These are phyloP conservation scores for Cordia subcordata DNA, from an alignment of 257 asterid genomes.

Conservation along the genomic window DNA sequence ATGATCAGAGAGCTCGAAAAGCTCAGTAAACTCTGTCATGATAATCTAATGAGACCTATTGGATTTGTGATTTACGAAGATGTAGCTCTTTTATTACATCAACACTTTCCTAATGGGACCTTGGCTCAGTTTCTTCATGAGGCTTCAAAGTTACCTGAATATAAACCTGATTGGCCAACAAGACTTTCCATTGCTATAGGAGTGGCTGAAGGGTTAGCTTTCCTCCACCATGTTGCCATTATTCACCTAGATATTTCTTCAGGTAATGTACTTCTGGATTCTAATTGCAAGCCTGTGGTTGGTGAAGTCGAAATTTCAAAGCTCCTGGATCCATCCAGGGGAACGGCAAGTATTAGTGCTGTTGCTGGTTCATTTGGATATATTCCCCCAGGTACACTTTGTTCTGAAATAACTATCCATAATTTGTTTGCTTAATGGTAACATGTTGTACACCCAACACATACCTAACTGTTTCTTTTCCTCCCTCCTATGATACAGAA, in stretches of 20 bases:
- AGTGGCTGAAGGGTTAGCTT: slow-evolving; percentile 89
- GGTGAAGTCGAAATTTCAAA: slow-evolving; percentile 93
- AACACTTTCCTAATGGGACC: slow-evolving; percentile 55
- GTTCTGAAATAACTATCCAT: background rate
- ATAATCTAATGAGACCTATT: slow-evolving; percentile 70
- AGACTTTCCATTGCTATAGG: slow-evolving; percentile 86
- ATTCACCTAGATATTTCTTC: slow-evolving; percentile 95
- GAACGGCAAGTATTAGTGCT: slow-evolving; percentile 96
- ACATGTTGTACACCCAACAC: slow-evolving; percentile 28
- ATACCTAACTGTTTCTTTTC: slow-evolving; percentile 29
- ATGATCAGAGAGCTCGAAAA: slow-evolving; percentile 93
- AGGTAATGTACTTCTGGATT: slow-evolving; percentile 74
- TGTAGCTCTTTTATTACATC: slow-evolving; percentile 63
- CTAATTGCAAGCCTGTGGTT: slow-evolving; percentile 63
- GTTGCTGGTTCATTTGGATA: slow-evolving; percentile 99
- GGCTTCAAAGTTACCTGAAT: slow-evolving; percentile 33
- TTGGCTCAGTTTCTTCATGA: slow-evolving; percentile 73
- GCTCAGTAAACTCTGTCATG: slow-evolving; percentile 76
- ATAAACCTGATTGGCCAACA: slow-evolving; percentile 78
- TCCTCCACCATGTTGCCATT: slow-evolving; percentile 80
- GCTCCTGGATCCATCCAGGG: slow-evolving; percentile 93
- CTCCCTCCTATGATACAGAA: slow-evolving; percentile 43
- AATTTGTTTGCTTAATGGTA: background rate
- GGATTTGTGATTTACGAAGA: slow-evolving; percentile 88
- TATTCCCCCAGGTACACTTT: slow-evolving; percentile 85